A percentile compares a stretch with the other conserved stretches of the same genome.
Evolutionary conservation across 2,329 filamentous ascomycete genomes (phyloP).

Genomic region (Aspergillus fijiensis): DNA sequence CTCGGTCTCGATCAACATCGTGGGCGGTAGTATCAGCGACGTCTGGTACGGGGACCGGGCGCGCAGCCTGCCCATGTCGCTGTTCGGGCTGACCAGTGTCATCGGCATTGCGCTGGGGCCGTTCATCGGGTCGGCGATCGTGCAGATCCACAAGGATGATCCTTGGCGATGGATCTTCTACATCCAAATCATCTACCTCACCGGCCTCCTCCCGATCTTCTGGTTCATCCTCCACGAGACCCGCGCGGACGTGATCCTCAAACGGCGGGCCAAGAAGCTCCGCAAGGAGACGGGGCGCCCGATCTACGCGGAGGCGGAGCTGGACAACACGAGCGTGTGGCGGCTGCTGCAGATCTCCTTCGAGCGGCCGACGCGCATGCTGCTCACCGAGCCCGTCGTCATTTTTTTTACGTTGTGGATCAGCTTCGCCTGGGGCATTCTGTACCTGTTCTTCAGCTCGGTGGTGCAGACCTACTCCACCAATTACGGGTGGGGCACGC

Average conservation of each 20-base stretch:
- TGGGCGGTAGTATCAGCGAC: slow-evolving; percentile 37
- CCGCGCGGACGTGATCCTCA: slow-evolving; percentile 44
- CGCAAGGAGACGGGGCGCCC: slow-evolving; percentile 36
- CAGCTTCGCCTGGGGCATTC: slow-evolving; percentile 46
- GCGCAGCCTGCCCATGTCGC: slow-evolving; percentile 44
- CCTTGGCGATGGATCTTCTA: slow-evolving; percentile 50
- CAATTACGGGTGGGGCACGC: slow-evolving; percentile 38
- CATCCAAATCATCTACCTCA: slow-evolving; percentile 47
- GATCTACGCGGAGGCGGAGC: slow-evolving; percentile 28
- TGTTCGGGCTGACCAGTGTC: slow-evolving; percentile 47
- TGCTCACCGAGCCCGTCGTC: slow-evolving; percentile 45
- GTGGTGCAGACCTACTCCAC: slow-evolving; percentile 42
- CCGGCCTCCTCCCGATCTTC: slow-evolving; percentile 42
- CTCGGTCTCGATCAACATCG: slow-evolving; percentile 45
- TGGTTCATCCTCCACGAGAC: slow-evolving; percentile 45
- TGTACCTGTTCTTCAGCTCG: slow-evolving; percentile 45
- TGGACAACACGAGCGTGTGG: slow-evolving; percentile 23
- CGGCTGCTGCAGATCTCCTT: slow-evolving; percentile 41
- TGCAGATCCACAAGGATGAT: slow-evolving; percentile 32
- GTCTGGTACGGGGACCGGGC: slow-evolving; percentile 39
- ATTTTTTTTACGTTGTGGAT: slow-evolving; percentile 48
- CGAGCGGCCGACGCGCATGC: slow-evolving; percentile 40
- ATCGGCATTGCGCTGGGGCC: slow-evolving; percentile 47
- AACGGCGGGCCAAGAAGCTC: slow-evolving; percentile 40
- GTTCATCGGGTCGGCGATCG: slow-evolving; percentile 44